Conservation (phyloP, 768 basidiomycete genomes). For the Auricularia heimuer region DNA sequence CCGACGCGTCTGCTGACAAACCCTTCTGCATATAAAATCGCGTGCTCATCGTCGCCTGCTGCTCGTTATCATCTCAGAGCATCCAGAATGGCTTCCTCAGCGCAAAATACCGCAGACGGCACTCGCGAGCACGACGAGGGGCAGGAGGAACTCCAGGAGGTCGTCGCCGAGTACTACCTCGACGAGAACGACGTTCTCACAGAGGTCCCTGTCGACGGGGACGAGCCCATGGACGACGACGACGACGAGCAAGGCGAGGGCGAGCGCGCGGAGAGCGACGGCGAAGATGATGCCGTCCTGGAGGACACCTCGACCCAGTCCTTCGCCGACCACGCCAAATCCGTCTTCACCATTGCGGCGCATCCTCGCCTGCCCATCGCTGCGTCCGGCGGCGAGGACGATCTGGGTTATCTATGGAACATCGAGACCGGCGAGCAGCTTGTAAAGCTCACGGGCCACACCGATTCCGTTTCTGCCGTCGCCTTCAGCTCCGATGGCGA, state of each 20-base stretch:
- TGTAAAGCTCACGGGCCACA: constrained; percentile 82
- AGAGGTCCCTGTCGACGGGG: constrained; percentile 57
- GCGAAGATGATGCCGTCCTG: constrained; percentile 20
- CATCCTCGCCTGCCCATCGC: constrained; percentile 80
- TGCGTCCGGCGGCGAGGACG: constrained; percentile 91
- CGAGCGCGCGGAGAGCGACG: constrained; percentile 21
- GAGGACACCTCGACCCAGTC: constrained; percentile 60
- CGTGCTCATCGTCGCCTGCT: background rate
- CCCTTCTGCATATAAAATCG: background rate
- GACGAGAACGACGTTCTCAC: constrained; percentile 51
- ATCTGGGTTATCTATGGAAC: constrained; percentile 89
- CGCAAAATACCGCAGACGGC: constrained; percentile 1
- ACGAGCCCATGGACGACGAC: constrained; percentile 57
- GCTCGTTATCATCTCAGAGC: background rate
- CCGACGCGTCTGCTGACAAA: background rate
- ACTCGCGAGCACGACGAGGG: constrained; percentile 17
- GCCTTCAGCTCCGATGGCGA: constrained; percentile 86
- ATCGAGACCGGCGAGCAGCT: constrained; percentile 71
- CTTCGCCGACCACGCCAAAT: constrained; percentile 57
- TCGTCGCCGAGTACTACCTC: constrained; percentile 49
- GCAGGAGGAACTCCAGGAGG: constrained; percentile 36
- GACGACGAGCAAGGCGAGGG: constrained; percentile 23
- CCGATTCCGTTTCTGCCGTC: constrained; percentile 74
- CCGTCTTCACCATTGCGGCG: constrained; percentile 75
- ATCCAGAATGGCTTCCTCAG: constrained; percentile 7